Evolutionary conservation across 2,329 filamentous ascomycete species (phyloP).

Genomic region (Phialocephala sp.): DNA sequence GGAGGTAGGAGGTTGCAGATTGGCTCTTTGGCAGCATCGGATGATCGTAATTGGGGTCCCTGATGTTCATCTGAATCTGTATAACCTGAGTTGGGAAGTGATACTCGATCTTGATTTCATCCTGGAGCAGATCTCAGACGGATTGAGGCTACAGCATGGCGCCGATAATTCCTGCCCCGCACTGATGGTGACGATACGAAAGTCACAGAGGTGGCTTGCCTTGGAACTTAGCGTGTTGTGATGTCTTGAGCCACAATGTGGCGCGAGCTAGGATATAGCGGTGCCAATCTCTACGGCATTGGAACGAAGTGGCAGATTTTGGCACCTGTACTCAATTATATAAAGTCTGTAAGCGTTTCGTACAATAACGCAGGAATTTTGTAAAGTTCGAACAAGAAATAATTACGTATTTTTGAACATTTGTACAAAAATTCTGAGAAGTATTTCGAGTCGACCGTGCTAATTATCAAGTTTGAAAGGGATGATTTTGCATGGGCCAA

Average conservation of each 20-base stretch:
- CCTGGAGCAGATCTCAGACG: not conserved
- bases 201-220: constrained; percentile 4
- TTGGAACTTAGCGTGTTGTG: not conserved
- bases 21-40: not conserved
- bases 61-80: not conserved
- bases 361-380: too few relatives aligned
- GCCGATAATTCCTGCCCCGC: constrained; percentile 2
- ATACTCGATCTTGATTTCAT: constrained; percentile 9
- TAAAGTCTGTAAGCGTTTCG: not conserved
- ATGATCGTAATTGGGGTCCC: not conserved
- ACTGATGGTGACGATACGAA: not conserved
- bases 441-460: too few relatives aligned
- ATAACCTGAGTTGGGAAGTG: not conserved
- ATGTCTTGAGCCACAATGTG: not conserved
- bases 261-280: not conserved
- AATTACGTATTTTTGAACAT: too few relatives aligned
- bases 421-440: too few relatives aligned
- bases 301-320: too few relatives aligned
- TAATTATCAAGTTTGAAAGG: too few relatives aligned
- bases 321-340: too few relatives aligned
- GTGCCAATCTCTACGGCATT: too few relatives aligned
- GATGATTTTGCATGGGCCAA: too few relatives aligned
- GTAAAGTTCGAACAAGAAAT: too few relatives aligned
- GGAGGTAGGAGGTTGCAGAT: not conserved
- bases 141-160: not conserved